phyloP scores from a whole-genome alignment of 495 filamentous ascomycete genomes.

The Penicillium coffeae region DNA sequence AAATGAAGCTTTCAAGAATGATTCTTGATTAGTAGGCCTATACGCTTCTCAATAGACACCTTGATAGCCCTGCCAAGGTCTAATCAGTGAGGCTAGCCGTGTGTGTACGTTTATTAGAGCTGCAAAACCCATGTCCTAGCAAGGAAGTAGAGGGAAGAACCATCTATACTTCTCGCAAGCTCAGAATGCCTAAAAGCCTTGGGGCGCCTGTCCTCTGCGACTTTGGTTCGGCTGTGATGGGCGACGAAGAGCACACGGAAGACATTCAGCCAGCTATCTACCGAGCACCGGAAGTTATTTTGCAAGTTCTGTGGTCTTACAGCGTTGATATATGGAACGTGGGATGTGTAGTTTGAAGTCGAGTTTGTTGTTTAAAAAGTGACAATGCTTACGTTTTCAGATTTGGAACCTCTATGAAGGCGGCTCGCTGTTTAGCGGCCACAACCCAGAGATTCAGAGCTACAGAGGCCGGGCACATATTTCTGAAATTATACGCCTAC shows the following conservation, averaged over 20 bases:
- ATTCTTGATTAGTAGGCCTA: no score
- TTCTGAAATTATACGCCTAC: conserved; percentile 36
- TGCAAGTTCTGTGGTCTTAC: conserved; percentile 33
- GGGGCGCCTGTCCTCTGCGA: conserved; percentile 24
- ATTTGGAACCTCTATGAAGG: conserved; percentile 30
- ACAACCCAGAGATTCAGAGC: conserved; percentile 18
- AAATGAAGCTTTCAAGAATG: no score
- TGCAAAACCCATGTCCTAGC: conserved; percentile 25
- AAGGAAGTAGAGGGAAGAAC: conserved; percentile 27
- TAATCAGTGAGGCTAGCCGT: no score
- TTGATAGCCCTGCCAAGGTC: no score
- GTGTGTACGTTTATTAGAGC: no score
- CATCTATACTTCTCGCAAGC: conserved; percentile 25
- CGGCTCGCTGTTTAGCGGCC: conserved; percentile 24
- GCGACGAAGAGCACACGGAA: conserved; percentile 15
- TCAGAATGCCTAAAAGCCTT: conserved; percentile 13
- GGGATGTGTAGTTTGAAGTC: conserved; percentile 38
- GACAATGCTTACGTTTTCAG: conserved; percentile 10
- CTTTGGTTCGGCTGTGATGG: conserved; percentile 21
- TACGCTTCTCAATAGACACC: no score
- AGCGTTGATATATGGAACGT: conserved; percentile 44
- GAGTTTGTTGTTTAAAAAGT: neutral
- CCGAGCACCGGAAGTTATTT: conserved; percentile 41
- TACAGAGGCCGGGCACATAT: conserved; percentile 42
- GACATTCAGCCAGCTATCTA: conserved; percentile 37